These are phyloP conservation scores for Globisporangium iwayamae DNA, from an alignment of 352 stramenopile genomes.

Conservation along the genomic window DNA sequence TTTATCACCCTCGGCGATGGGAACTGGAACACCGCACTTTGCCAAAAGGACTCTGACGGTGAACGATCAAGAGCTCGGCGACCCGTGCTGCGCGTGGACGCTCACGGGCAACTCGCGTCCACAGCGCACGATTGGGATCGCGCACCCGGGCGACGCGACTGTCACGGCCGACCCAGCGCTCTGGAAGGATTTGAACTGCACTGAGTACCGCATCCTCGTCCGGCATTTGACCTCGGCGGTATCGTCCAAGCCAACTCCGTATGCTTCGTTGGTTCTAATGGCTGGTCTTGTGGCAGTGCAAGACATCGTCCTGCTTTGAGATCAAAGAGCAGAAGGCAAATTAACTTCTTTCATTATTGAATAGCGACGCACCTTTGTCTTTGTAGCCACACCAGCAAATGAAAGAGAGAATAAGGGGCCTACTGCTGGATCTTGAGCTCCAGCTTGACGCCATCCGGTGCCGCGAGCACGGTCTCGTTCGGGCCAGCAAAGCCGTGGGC, in stretches of 20 bases:
- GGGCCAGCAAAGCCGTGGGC: background rate
- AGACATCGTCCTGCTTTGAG: background rate
- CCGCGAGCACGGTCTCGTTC: conserved; percentile 1
- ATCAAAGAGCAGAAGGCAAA: background rate
- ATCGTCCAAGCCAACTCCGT: background rate
- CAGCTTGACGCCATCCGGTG: background rate
- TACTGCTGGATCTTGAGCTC: background rate
- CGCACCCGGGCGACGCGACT: background rate
- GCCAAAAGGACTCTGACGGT: conserved; percentile 26
- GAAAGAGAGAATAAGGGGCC: background rate
- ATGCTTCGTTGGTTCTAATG: background rate
- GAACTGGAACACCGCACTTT: background rate
- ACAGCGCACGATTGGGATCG: background rate
- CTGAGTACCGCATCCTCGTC: background rate
- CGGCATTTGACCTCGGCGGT: background rate
- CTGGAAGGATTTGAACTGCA: background rate
- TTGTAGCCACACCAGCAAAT: background rate
- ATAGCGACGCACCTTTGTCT: background rate
- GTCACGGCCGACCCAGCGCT: background rate
- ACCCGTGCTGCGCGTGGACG: conserved; percentile 45
- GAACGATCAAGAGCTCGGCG: conserved; percentile 65
- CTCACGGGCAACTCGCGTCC: background rate
- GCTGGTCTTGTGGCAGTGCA: background rate
- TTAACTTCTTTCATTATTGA: background rate
- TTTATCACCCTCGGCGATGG: background rate